A percentile compares a stretch with the other conserved stretches of the same genome.
Evolutionary conservation across 2,329 filamentous ascomycete species (phyloP).

Genomic region (Bipolaris oryzae): DNA sequence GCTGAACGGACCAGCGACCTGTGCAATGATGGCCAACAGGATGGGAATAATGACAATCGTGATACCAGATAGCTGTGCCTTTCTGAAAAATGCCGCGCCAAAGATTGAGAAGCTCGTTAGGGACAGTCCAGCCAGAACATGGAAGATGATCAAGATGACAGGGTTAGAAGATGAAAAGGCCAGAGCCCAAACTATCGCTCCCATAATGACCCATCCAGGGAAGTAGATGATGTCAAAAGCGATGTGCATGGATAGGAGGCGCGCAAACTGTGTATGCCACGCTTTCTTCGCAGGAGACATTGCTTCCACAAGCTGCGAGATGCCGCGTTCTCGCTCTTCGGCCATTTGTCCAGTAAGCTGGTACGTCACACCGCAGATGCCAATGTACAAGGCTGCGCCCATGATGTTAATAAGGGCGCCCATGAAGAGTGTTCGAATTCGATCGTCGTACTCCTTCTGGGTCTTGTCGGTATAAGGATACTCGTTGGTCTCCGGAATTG

Average conservation of each 20-base stretch:
- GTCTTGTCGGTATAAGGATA: slow-evolving; percentile 79
- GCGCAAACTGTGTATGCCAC: slow-evolving; percentile 78
- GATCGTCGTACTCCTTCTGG: slow-evolving; percentile 66
- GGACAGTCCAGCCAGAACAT: slow-evolving; percentile 76
- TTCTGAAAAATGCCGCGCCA: slow-evolving; percentile 82
- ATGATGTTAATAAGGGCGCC: slow-evolving; percentile 75
- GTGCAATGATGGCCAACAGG: slow-evolving; percentile 79
- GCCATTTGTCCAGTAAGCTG: slow-evolving; percentile 87
- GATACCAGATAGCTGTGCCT: slow-evolving; percentile 86
- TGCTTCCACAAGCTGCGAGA: slow-evolving; percentile 86
- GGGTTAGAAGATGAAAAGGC: slow-evolving; percentile 58
- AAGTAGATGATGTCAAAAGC: slow-evolving; percentile 80
- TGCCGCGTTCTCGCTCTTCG: slow-evolving; percentile 82
- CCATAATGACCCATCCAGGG: slow-evolving; percentile 82
- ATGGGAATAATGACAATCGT: slow-evolving; percentile 74
- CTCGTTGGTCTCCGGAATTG: slow-evolving; percentile 58
- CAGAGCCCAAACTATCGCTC: slow-evolving; percentile 66
- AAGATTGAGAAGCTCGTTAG: slow-evolving; percentile 81
- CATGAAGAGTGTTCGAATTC: slow-evolving; percentile 74
- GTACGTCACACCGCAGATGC: slow-evolving; percentile 81
- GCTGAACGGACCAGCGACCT: slow-evolving; percentile 68
- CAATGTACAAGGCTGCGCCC: slow-evolving; percentile 78
- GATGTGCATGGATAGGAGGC: slow-evolving; percentile 79
- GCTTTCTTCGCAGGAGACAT: slow-evolving; percentile 80
- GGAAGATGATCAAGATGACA: slow-evolving; percentile 62